A percentile compares a stretch with the other conserved stretches of the same genome.
These are phyloP conservation scores for Daldinia eschscholtzii DNA, from an alignment of 2,329 filamentous ascomycete species.

Conservation along the genomic window DNA sequence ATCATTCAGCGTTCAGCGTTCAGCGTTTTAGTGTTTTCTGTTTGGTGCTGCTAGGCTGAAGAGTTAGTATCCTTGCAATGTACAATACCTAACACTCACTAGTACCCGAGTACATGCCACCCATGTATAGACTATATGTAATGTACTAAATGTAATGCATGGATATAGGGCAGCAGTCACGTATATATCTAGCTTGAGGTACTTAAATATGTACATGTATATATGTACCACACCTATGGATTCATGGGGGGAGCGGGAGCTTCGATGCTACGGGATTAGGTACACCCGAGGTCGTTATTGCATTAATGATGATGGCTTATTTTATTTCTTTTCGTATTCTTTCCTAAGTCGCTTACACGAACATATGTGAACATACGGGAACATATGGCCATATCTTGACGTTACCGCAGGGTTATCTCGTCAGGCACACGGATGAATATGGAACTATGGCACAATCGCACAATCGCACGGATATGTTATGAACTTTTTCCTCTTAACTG, in stretches of 20 bases:
- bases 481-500: conserved; percentile 31
- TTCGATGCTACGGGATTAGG: conserved; percentile 3
- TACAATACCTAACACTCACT: background rate
- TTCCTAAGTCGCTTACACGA: conserved; percentile 16
- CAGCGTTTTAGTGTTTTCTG: background rate
- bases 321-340: conserved; percentile 1
- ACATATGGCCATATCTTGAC: conserved; percentile 2
- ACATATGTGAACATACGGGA: conserved; percentile 1
- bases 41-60: conserved; percentile 8
- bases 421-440: conserved; percentile 36
- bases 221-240: conserved; percentile 13
- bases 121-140: background rate
- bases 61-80: background rate
- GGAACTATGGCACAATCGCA: conserved; percentile 9
- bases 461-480: conserved; percentile 37
- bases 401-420: conserved; percentile 22
- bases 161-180: background rate
- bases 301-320: conserved; percentile 12
- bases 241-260: conserved; percentile 9
- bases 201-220: background rate
- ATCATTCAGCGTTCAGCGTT: background rate
- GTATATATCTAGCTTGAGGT: background rate
- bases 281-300: conserved; percentile 8
- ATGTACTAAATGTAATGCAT: background rate
- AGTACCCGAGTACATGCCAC: too few relatives aligned